Evolutionary conservation across 495 filamentous ascomycete species (phyloP).

Genomic region (Hypoxylon intermedium): DNA sequence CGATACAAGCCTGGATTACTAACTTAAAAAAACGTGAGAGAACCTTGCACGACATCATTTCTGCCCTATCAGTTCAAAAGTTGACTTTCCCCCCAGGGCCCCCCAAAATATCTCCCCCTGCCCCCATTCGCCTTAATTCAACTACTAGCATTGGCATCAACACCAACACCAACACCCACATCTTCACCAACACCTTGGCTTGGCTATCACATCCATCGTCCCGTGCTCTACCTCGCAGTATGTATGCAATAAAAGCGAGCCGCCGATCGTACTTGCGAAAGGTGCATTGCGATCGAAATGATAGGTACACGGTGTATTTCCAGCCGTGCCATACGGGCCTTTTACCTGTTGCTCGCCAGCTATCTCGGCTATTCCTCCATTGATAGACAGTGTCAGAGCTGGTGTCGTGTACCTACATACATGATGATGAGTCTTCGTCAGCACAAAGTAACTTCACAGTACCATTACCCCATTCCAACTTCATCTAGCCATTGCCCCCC

Average conservation of each 20-base stretch:
- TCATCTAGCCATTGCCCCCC: neutral
- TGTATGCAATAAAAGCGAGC: slow-evolving; percentile 19
- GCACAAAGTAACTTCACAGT: neutral
- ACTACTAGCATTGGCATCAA: too few species aligned
- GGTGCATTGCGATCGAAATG: neutral
- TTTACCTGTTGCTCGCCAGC: neutral
- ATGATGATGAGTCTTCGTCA: neutral
- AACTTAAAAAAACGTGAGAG: slow-evolving; percentile 32
- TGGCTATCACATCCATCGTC: too few species aligned
- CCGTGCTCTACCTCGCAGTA: neutral
- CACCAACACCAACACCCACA: slow-evolving; percentile 9
- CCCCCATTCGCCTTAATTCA: neutral
- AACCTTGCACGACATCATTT: slow-evolving; percentile 35
- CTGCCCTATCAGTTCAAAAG: slow-evolving; percentile 14
- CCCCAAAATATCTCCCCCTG: neutral
- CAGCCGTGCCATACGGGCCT: neutral
- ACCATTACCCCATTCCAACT: neutral
- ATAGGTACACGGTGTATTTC: neutral
- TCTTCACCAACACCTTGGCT: neutral
- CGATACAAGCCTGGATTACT: slow-evolving; percentile 35
- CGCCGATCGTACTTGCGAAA: slow-evolving; percentile 5
- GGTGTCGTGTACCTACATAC: neutral
- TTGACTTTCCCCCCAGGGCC: neutral
- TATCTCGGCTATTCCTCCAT: neutral
- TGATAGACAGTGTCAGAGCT: neutral